These are phyloP conservation scores for Hypoxylon cercidicola DNA, from an alignment of 495 filamentous ascomycete genomes.

Conservation along the genomic window DNA sequence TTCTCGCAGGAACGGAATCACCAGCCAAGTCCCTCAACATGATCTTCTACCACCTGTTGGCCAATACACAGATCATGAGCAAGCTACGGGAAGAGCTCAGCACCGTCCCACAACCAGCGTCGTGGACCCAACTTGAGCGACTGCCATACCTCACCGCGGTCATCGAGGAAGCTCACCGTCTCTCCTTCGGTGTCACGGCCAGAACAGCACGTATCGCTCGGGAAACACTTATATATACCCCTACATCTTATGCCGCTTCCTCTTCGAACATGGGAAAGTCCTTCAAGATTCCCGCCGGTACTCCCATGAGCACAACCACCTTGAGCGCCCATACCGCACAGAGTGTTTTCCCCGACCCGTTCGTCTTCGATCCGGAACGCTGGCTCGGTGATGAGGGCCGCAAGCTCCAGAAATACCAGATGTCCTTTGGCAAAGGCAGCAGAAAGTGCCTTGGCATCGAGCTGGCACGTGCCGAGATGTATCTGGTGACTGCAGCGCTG, in stretches of 20 bases:
- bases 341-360: conserved; percentile 52
- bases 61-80: conserved; percentile 31
- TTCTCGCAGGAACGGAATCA: conserved; percentile 51
- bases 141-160: conserved; percentile 42
- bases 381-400: conserved; percentile 54
- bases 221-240: conserved; percentile 37
- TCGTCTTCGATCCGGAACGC: conserved; percentile 55
- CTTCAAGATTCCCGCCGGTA: conserved; percentile 36
- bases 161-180: conserved; percentile 43
- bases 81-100: conserved; percentile 30
- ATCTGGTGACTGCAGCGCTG: conserved; percentile 45
- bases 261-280: conserved; percentile 26
- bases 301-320: conserved; percentile 52
- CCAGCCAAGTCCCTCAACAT: conserved; percentile 43
- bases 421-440: conserved; percentile 58
- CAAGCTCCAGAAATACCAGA: conserved; percentile 55
- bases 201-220: conserved; percentile 31
- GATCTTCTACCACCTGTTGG: conserved; percentile 36
- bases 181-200: conserved; percentile 38
- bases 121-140: conserved; percentile 32
- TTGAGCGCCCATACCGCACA: conserved; percentile 52
- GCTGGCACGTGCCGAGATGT: conserved; percentile 51
- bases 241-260: conserved; percentile 9
- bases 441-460: conserved; percentile 57
- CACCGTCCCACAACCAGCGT: conserved; percentile 21